These are phyloP conservation scores for Naganishia friedmannii DNA, from an alignment of 768 basidiomycete species.

Conservation along the genomic window DNA sequence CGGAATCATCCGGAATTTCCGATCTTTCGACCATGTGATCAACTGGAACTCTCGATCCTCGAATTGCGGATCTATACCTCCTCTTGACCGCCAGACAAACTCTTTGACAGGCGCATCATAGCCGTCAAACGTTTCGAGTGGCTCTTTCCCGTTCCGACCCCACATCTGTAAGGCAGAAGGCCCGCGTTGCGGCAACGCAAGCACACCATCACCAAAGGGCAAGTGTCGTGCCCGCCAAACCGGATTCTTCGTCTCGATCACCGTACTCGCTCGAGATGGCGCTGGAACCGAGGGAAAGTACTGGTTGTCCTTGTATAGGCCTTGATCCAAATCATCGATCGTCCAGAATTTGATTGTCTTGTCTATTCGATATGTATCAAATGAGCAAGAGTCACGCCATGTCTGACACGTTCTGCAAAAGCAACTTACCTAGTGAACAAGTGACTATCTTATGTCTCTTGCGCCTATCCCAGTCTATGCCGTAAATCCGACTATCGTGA, in stretches of 20 bases:
- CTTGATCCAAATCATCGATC: slow-evolving; percentile 46
- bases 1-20: slow-evolving; percentile 87
- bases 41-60: slow-evolving; percentile 63
- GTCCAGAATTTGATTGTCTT: slow-evolving; percentile 89
- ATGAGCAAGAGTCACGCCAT: background rate
- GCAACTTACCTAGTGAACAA: slow-evolving; percentile 65
- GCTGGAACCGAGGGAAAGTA: slow-evolving; percentile 37
- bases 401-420: background rate
- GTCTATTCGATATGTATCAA: slow-evolving; percentile 54
- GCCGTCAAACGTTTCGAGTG: slow-evolving; percentile 74
- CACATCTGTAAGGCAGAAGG: slow-evolving; percentile 83
- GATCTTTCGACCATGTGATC: slow-evolving; percentile 83
- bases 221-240: slow-evolving; percentile 91
- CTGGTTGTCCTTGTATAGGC: slow-evolving; percentile 24
- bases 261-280: slow-evolving; percentile 41
- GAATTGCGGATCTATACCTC: slow-evolving; percentile 57
- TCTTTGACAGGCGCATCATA: slow-evolving; percentile 94
- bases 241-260: slow-evolving; percentile 72
- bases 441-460: slow-evolving; percentile 77
- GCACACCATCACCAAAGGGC: slow-evolving; percentile 84
- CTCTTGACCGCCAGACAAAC: slow-evolving; percentile 83
- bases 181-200: slow-evolving; percentile 84
- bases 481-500: slow-evolving; percentile 90
- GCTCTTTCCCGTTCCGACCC: slow-evolving; percentile 53
- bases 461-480: slow-evolving; percentile 89